phyloP scores from a whole-genome alignment of 495 filamentous ascomycete genomes.

The Xylaria longipes region DNA sequence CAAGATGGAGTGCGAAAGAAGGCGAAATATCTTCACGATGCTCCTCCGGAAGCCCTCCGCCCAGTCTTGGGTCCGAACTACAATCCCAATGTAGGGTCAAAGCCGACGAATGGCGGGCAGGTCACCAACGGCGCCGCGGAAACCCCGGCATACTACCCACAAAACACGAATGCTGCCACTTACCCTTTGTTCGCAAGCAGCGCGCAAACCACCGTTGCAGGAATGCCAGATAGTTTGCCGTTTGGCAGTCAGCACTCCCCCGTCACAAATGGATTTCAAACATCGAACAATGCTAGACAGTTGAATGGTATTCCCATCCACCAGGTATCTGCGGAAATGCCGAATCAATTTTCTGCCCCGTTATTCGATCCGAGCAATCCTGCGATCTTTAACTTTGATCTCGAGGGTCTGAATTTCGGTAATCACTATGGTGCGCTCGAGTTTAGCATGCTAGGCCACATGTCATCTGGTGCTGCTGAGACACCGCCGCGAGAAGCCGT shows the following conservation, averaged over 20 bases:
- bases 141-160: constrained; percentile 39
- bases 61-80: constrained; percentile 63
- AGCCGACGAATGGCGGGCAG: constrained; percentile 43
- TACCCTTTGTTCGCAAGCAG: constrained; percentile 46
- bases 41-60: constrained; percentile 73
- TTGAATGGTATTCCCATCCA: constrained; percentile 42
- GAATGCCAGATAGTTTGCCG: constrained; percentile 55
- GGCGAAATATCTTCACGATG: constrained; percentile 98
- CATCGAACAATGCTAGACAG: constrained; percentile 49
- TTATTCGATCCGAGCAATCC: constrained; percentile 91
- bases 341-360: constrained; percentile 56
- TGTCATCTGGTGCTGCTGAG: constrained; percentile 85
- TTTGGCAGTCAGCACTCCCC: constrained; percentile 71
- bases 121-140: constrained; percentile 36
- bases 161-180: constrained; percentile 35
- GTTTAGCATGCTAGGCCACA: constrained; percentile 92
- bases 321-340: constrained; percentile 47
- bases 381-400: constrained; percentile 89
- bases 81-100: constrained; percentile 50
- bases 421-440: constrained; percentile 94
- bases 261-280: constrained; percentile 70
- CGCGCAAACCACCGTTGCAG: constrained; percentile 37
- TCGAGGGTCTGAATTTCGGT: constrained; percentile 92
- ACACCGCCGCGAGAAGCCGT: constrained; percentile 70
- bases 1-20: constrained; percentile 98